Base-by-base conservation (phyloP, 805 yeast genomes). In the Hanseniaspora pseudoguilliermondii region DNA sequence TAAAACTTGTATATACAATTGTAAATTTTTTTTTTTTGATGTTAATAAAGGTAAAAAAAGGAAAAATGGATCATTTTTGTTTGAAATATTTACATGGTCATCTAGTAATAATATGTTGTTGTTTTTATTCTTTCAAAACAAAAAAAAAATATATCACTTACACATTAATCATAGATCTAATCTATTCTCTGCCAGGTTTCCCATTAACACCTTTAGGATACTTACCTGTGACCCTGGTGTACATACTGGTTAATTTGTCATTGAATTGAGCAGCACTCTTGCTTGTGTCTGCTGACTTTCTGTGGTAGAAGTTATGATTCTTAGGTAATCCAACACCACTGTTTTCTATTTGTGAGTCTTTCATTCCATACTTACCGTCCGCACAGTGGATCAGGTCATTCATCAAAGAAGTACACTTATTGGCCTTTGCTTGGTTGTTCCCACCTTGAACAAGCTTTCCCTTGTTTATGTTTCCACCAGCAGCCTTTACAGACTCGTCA, bases 381-480 rank as follows among this genome's bases (percentile, higher is more conserved):
- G 87, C 85, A 66, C 96, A 90, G 15, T 70, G 69, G 65, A 86
- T 86, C 66, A 89, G 76, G 59, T 86, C 87, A 38, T 69, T 67
- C 64, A 84, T 95, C 48, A 86, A 69, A 8, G 72, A 73, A 25
- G 76, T 73, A 70, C 97, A 90, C 48, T 72, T 75, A 11, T 75
- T 71, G 23, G 83, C 73, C 58, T 36, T 44, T 15, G 56, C 43
- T 39, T 44, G 50, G 39, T 44, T 46, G 40, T 38, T 52, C 9
- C 56, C 56, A 42, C 56, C 56, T 23, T 52, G 56, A 8, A 52
- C 49, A 3, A 46, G 34, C 34, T 52, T 48, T 2, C 21, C 23
- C 23, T 52, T 52, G 18, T 48, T 48, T 15, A 52, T 41, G 35
- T 46, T 52, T 38, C 56, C 56, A 23, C 35, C 35, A 13, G 48